A percentile compares a stretch with the other conserved stretches of the same genome.
Evolutionary conservation across 2,329 filamentous ascomycete genomes (phyloP).

Genomic region (Xylariaceae sp.): DNA sequence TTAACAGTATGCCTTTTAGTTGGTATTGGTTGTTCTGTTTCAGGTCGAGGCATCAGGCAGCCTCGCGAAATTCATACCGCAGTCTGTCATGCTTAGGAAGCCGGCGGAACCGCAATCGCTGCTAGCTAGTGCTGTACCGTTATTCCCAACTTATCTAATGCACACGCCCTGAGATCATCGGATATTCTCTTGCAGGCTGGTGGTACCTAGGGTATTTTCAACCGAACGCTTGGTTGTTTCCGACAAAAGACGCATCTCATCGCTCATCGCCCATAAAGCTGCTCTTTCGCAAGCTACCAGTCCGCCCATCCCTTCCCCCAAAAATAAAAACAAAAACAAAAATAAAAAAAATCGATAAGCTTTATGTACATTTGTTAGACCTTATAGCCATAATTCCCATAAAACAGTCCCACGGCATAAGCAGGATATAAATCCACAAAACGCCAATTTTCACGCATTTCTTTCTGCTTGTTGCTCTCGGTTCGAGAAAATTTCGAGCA

Average conservation of each 20-base stretch:
- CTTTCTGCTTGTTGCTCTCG: not conserved
- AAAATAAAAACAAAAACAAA: too few species aligned
- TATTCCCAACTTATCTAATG: slow-evolving; percentile 1
- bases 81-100: too few species aligned
- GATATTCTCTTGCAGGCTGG: slow-evolving; percentile 12
- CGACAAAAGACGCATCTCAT: slow-evolving; percentile 13
- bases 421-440: not conserved
- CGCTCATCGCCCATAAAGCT: slow-evolving; percentile 13
- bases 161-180: slow-evolving; percentile 6
- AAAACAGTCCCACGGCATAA: not conserved
- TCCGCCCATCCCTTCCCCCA: too few species aligned
- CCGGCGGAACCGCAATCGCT: not conserved
- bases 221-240: slow-evolving; percentile 7
- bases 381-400: not conserved
- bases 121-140: not conserved
- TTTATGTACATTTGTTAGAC: not conserved
- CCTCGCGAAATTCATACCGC: too few species aligned
- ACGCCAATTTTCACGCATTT: not conserved
- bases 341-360: too few species aligned
- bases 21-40: too few species aligned
- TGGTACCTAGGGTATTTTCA: slow-evolving; percentile 21
- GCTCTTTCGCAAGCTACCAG: not conserved
- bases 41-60: too few species aligned
- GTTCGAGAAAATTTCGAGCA: not conserved
- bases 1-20: too few species aligned